Evolutionary conservation across 257 asterid species (phyloP).

Genomic region (Solanum ossicruentum): DNA sequence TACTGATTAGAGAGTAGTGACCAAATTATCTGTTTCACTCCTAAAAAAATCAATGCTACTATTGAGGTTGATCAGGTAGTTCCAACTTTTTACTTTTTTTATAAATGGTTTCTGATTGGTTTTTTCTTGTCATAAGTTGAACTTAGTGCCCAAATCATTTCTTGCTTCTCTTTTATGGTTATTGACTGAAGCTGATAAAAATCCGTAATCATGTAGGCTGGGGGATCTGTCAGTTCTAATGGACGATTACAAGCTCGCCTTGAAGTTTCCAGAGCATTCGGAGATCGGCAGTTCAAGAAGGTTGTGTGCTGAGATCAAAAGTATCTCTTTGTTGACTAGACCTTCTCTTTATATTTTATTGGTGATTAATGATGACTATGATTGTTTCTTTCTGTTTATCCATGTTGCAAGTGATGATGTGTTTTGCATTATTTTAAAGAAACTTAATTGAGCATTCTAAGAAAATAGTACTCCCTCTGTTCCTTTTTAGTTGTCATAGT

Average conservation of each 20-base stretch:
- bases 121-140: background rate
- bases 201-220: conserved; percentile 41
- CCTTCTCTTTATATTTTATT: background rate
- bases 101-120: background rate
- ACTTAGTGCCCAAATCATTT: background rate
- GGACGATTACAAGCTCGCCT: conserved; percentile 90
- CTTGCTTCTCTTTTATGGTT: background rate
- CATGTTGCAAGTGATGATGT: background rate
- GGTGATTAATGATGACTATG: background rate
- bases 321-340: background rate
- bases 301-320: conserved; percentile 9
- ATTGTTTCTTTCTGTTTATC: background rate
- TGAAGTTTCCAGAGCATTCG: conserved; percentile 94
- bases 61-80: background rate
- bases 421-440: background rate
- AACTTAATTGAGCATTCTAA: background rate
- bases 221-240: conserved; percentile 78
- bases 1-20: background rate
- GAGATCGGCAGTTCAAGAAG: conserved; percentile 92
- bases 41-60: background rate
- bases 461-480: background rate
- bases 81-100: background rate
- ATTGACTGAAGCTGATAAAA: background rate
- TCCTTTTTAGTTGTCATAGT: too few species aligned
- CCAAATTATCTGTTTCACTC: background rate